Conservation (phyloP, 768 basidiomycete species). For the Pleurotus djamor region DNA sequence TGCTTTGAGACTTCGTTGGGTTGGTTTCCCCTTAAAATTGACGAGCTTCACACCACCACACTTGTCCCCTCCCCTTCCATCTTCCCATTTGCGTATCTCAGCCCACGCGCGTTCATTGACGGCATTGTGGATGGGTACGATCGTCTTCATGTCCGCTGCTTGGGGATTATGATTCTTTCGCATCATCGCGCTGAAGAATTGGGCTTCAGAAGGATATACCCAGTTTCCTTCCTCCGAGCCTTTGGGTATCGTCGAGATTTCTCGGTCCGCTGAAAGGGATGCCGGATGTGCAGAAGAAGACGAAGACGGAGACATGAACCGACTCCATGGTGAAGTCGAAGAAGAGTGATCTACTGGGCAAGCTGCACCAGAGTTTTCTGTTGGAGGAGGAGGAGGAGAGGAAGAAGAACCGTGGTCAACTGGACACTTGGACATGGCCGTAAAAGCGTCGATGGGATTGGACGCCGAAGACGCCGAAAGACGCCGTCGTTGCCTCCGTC, state of each 20-base stretch:
- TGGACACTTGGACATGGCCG: slow-evolving; percentile 38
- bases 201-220: slow-evolving; percentile 98
- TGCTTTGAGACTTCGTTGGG: slow-evolving; percentile 78
- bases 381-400: slow-evolving; percentile 9
- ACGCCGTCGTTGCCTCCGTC: slow-evolving; percentile 1
- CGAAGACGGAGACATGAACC: slow-evolving; percentile 11
- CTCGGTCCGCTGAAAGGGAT: slow-evolving; percentile 67
- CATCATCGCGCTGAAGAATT: slow-evolving; percentile 97
- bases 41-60: slow-evolving; percentile 84
- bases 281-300: slow-evolving; percentile 15
- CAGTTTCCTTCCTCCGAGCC: slow-evolving; percentile 63
- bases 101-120: slow-evolving; percentile 95
- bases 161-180: slow-evolving; percentile 91
- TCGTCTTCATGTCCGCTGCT: slow-evolving; percentile 87
- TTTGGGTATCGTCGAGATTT: slow-evolving; percentile 87
- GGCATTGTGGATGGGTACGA: slow-evolving; percentile 98
- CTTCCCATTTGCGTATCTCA: slow-evolving; percentile 83
- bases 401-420: slow-evolving; percentile 36
- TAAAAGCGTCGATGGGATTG: not conserved
- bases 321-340: not conserved
- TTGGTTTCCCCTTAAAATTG: slow-evolving; percentile 88
- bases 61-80: slow-evolving; percentile 71
- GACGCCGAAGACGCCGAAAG: slow-evolving; percentile 1
- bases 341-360: slow-evolving; percentile 71
- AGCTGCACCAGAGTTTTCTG: slow-evolving; percentile 16